Conservation (phyloP, 176 grass and related monocot species). For the Calamus simplicifolius region DNA sequence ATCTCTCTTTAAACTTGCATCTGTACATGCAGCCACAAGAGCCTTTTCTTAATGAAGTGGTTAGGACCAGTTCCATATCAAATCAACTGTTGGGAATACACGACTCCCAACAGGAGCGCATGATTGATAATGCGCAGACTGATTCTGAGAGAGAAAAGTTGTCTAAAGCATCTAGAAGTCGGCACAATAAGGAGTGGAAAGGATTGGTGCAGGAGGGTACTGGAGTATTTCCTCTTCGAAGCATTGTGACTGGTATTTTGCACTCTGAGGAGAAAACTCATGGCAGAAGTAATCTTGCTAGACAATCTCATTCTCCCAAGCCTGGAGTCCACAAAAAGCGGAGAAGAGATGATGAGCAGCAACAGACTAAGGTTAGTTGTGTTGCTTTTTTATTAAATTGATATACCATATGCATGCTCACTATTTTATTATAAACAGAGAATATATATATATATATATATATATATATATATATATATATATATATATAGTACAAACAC, state of each 20-base stretch:
- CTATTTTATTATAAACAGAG: too few relatives aligned
- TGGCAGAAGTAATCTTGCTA: slow-evolving; percentile 33
- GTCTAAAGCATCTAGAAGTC: slow-evolving; percentile 31
- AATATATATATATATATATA: too few relatives aligned
- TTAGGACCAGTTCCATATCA: background rate
- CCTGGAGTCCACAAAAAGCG: slow-evolving; percentile 48
- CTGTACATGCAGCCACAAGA: slow-evolving; percentile 59
- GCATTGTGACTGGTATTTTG: slow-evolving; percentile 64
- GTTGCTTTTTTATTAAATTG: too few relatives aligned
- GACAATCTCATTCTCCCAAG: slow-evolving; percentile 28
- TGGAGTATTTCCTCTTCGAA: slow-evolving; percentile 69
- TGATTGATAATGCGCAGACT: slow-evolving; percentile 25
- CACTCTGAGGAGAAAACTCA: slow-evolving; percentile 54
- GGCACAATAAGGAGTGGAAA: slow-evolving; percentile 64
- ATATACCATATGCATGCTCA: too few relatives aligned
- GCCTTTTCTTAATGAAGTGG: slow-evolving; percentile 17
- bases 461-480: too few relatives aligned
- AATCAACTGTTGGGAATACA: slow-evolving; percentile 35
- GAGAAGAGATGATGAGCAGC: slow-evolving; percentile 50
- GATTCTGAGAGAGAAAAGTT: slow-evolving; percentile 33
- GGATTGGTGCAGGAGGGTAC: slow-evolving; percentile 30
- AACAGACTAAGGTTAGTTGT: slow-evolving; percentile 52
- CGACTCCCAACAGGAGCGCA: slow-evolving; percentile 19
- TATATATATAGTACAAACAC: too few relatives aligned
- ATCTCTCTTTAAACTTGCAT: slow-evolving; percentile 71